Evolutionary conservation across 2,329 filamentous ascomycete species (phyloP).

Genomic region (Chaetomium sp.): DNA sequence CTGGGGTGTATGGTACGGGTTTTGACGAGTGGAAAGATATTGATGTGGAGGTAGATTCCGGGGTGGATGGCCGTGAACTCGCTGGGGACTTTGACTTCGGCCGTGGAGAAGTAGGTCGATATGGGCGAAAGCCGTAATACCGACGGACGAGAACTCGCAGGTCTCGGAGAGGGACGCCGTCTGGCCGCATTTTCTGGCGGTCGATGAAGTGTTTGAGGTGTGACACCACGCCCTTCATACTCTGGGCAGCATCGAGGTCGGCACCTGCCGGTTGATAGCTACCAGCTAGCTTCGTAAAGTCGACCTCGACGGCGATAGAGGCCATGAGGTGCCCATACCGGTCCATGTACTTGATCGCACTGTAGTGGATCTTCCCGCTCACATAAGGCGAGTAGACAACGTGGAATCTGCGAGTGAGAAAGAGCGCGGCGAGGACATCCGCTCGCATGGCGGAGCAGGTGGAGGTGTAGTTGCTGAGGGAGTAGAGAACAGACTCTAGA

Average conservation of each 20-base stretch:
- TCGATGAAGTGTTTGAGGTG: conserved; percentile 13
- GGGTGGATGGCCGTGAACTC: too few species aligned
- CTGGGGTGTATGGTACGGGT: conserved; percentile 4
- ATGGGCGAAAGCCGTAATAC: conserved; percentile 15
- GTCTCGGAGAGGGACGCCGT: conserved; percentile 6
- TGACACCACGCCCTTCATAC: conserved; percentile 1
- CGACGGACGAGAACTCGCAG: conserved; percentile 17
- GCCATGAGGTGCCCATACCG: conserved; percentile 32
- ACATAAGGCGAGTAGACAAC: conserved; percentile 35
- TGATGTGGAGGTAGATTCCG: neutral
- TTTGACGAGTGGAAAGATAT: neutral
- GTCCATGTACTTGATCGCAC: conserved; percentile 32
- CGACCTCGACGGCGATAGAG: conserved; percentile 35
- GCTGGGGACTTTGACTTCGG: too few species aligned
- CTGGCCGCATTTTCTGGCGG: conserved; percentile 8
- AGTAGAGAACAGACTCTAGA: conserved; percentile 23
- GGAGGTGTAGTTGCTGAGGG: conserved; percentile 24
- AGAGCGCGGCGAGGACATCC: conserved; percentile 32
- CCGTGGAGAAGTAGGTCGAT: neutral
- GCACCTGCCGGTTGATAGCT: conserved; percentile 10
- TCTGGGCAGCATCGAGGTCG: conserved; percentile 3
- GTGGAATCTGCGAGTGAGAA: conserved; percentile 33
- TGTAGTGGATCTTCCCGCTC: conserved; percentile 27
- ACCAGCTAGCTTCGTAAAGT: conserved; percentile 29
- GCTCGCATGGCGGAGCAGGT: conserved; percentile 33